A percentile compares a stretch with the other conserved stretches of the same genome.
Evolutionary conservation across 495 filamentous ascomycete species (phyloP).

Genomic region (Opeltia flavorubescens): DNA sequence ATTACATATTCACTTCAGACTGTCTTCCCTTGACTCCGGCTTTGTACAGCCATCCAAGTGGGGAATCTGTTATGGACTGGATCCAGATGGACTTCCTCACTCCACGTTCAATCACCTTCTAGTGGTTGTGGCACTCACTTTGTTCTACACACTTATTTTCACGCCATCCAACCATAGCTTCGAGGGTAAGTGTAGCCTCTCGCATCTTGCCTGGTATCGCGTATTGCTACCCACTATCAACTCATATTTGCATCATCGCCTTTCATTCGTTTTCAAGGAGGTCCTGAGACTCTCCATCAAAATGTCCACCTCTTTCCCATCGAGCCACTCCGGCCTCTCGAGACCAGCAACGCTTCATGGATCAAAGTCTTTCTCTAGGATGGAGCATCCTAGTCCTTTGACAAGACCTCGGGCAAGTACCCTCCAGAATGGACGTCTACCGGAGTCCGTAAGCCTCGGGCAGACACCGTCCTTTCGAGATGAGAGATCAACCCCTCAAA

Average conservation of each 20-base stretch:
- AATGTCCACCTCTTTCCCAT: not conserved
- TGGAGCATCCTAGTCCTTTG: constrained; percentile 28
- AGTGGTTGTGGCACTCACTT: not conserved
- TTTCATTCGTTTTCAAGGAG: too few species aligned
- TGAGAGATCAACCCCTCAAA: constrained; percentile 6
- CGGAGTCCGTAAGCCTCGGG: constrained; percentile 26
- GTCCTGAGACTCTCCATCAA: too few species aligned
- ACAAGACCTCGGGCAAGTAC: constrained; percentile 46
- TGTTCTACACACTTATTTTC: not conserved
- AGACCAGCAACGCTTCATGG: constrained; percentile 5
- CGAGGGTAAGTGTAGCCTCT: not conserved
- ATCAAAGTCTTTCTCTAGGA: constrained; percentile 22
- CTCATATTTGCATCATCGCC: not conserved
- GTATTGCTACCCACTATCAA: not conserved
- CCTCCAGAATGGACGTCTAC: constrained; percentile 37
- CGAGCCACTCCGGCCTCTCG: not conserved
- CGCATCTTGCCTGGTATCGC: not conserved
- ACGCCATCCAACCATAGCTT: not conserved
- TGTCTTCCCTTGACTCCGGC: too few species aligned
- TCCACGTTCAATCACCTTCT: not conserved
- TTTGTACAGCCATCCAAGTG: too few species aligned
- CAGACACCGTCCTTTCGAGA: constrained; percentile 10
- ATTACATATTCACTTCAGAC: too few species aligned
- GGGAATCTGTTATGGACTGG: constrained; percentile 1
- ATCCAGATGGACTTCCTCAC: not conserved